Evolutionary conservation across 768 basidiomycete species (phyloP).

Genomic region (Mycena olivaceomarginata): DNA sequence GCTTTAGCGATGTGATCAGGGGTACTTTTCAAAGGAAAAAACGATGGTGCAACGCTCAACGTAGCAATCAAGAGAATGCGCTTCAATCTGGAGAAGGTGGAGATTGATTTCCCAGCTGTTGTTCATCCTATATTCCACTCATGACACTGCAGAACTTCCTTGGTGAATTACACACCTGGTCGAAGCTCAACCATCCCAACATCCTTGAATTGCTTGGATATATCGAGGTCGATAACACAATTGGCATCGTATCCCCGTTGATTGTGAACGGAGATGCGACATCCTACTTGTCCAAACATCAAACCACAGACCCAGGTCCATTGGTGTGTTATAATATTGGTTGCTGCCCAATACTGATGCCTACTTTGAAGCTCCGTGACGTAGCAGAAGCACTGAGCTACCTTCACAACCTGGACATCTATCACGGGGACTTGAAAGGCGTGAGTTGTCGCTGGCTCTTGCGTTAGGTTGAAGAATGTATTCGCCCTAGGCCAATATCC

Average conservation of each 20-base stretch:
- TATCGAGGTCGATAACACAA: background rate
- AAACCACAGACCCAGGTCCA: slow-evolving; percentile 6
- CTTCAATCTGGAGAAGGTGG: slow-evolving; percentile 7
- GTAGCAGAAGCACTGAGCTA: slow-evolving; percentile 2
- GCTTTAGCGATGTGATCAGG: background rate
- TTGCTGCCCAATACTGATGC: slow-evolving; percentile 2
- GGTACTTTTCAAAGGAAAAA: background rate
- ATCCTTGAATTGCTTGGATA: slow-evolving; percentile 5
- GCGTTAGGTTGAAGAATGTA: background rate
- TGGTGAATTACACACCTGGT: slow-evolving; percentile 7
- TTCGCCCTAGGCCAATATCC: slow-evolving; percentile 1
- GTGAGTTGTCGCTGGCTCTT: background rate
- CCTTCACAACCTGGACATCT: background rate
- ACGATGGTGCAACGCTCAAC: slow-evolving; percentile 1
- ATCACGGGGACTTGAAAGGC: slow-evolving; percentile 9
- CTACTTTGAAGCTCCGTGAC: slow-evolving; percentile 5
- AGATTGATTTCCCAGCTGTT: background rate
- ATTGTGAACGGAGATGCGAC: slow-evolving; percentile 1
- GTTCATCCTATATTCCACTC: background rate
- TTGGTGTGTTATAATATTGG: background rate
- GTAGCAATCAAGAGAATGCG: slow-evolving; percentile 7
- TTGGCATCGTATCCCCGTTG: slow-evolving; percentile 7
- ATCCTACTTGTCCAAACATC: slow-evolving; percentile 1
- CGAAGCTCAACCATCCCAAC: slow-evolving; percentile 7
- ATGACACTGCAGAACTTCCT: slow-evolving; percentile 4